Evolutionary conservation across 805 yeast genomes (phyloP), one percentile per base, ranked within the genome.

Genomic region (Candida nemodendra): DNA sequence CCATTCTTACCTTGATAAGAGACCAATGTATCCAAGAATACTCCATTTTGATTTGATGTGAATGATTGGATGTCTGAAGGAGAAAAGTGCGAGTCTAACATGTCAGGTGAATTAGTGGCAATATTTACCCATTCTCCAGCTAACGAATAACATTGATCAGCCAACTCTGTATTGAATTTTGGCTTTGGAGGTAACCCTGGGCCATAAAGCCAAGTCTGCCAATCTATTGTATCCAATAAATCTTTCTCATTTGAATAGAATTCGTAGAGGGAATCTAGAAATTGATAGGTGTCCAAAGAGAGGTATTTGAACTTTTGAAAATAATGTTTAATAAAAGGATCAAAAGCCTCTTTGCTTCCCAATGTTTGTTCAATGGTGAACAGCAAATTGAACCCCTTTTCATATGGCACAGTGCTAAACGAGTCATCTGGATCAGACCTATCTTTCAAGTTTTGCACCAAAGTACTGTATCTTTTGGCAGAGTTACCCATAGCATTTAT

Each of bases 181-280:
- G 95, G 95, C 57, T 78, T 83, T 45, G 95, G 95, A 28, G 97
- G 96, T 72, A 89, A 74, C 2, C 96, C 96, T 4, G 93, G 84
- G 28, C 73, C 68, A 61, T 71, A 84, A 39, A 87, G 66, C 96
- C 96, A 89, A 18, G 77, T 62, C 37, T 86, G 71, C 95, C 96
- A 89, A 61, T 89, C 95, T 35, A 90, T 74, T 6, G 72, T 48
- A 51, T 84, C 84, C 51, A 86, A 69, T n/a, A 71, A 49, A 1
- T 61, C 71, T 38, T 69, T 67, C 41, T 77, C 66, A 17, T 61
- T 62, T 3, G 59, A 35, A 29, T 66, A 59, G 55, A 78, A 85
- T 32, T 71, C 91, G 61, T 81, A 86, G 42, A 89, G 65, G 1
- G 85, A 68, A 50, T 84, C 95, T 41, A 82, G 62, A 62, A 89